Evolutionary conservation across 148 eudicot species (phyloP), one percentile per base, ranked within the genome.

Genomic region (Arctostaphylos glauca): DNA sequence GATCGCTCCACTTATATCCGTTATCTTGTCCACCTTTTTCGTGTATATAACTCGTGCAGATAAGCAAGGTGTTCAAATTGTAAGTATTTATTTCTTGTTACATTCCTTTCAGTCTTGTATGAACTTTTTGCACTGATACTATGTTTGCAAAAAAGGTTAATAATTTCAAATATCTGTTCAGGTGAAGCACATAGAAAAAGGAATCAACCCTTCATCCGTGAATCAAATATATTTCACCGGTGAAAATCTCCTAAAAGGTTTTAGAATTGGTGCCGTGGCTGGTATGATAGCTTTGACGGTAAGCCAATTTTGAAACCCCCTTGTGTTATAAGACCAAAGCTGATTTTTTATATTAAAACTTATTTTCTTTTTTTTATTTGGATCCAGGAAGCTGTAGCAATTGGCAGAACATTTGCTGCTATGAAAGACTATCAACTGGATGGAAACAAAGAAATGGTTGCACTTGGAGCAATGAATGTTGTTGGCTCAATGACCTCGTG

Each of bases 361-460:
- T 18, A 1, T 41, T 77, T 44, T 9, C 46, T 75, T 48, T 70
- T 21, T 67, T 21, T 64, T 31, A 31, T 31, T 70, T 77, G 46
- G 76, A 76, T 15, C 43, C 64, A 93, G 96, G 96, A 93, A 93
- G 96, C 96, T 6, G 87, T 86, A 12, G 94, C 96, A 64, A 91
- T 93, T 75, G 96, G 94, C 75, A 90, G 96, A 84, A 91, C 96
- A 64, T 93, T 93, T 88, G 96, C 96, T 62, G 78, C 94, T 49
- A 84, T 90, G 89, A 93, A 91, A 84, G 96, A 91, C 75, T 93
- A 93, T 78, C 94, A 88, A 64, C 73, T 90, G 13, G 93, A 93
- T 86, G 96, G 93, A 50, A 93, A 93, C 85, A 91, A 88, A 87
- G 94, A 93, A 81, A 93, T 93, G 96, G 91, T 93, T 18, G 94